Conservation (phyloP, 805 yeast species). For the Cephaloascus albidus region DNA sequence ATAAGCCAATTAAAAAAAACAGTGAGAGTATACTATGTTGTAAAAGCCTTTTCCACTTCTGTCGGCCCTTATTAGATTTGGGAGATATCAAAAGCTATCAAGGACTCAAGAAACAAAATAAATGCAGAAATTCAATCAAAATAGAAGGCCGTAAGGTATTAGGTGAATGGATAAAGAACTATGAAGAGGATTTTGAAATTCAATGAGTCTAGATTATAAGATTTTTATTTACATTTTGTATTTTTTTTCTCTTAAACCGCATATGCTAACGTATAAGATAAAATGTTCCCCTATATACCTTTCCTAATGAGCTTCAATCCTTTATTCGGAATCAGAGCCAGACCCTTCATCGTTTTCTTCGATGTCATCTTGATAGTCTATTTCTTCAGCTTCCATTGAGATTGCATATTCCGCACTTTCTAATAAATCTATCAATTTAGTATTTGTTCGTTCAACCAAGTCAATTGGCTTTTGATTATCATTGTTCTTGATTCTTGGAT, state of each 20-base stretch:
- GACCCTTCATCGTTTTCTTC: slow-evolving; percentile 24
- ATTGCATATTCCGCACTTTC: slow-evolving; percentile 81
- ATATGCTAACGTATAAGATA: not conserved
- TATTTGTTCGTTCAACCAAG: slow-evolving; percentile 45
- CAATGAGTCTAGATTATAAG: no score
- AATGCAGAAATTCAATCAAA: not conserved
- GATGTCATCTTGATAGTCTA: slow-evolving; percentile 16
- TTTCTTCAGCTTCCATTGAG: slow-evolving; percentile 26
- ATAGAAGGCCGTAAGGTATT: not conserved
- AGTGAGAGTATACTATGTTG: slow-evolving; percentile 34
- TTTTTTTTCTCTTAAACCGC: not conserved
- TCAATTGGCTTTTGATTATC: slow-evolving; percentile 70
- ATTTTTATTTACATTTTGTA: no score
- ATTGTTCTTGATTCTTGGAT: slow-evolving; percentile 54
- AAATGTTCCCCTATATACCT: no score
- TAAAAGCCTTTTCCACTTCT: slow-evolving; percentile 9
- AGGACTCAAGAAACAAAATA: no score
- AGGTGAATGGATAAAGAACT: not conserved
- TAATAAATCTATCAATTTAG: slow-evolving; percentile 49
- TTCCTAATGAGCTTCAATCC: no score
- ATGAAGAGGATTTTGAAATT: not conserved
- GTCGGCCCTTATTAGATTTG: slow-evolving; percentile 2
- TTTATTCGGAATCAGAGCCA: slow-evolving; percentile 6
- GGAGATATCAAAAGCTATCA: not conserved
- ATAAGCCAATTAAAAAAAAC: slow-evolving; percentile 28